Evolutionary conservation across 78 protist species (phyloP).

Genomic region (Dictyostelium brefeldianum): DNA sequence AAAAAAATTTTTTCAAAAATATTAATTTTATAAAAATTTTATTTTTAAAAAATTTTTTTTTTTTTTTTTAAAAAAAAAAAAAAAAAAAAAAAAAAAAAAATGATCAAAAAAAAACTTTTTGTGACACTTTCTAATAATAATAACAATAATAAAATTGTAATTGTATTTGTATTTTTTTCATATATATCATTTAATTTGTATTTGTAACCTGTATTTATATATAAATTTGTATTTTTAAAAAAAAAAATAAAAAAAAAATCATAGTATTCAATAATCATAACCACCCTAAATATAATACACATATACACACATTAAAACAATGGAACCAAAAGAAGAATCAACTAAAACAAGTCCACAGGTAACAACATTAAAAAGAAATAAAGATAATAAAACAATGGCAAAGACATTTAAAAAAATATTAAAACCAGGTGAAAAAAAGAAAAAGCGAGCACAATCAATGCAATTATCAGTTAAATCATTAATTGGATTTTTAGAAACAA

Average conservation of each 20-base stretch:
- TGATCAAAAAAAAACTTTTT: not conserved
- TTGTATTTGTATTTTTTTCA: too few species aligned
- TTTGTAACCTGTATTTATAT: too few species aligned
- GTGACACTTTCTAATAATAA: too few species aligned
- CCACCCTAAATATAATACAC: too few species aligned
- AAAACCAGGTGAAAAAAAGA: slow-evolving; percentile 63
- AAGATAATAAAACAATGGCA: slow-evolving; percentile 34
- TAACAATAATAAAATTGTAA: too few species aligned
- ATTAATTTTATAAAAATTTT: too few species aligned
- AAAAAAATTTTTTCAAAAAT: too few species aligned
- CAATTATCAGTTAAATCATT: slow-evolving; percentile 37
- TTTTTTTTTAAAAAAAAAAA: not conserved
- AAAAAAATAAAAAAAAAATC: not conserved
- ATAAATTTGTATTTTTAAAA: not conserved
- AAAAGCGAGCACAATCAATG: slow-evolving; percentile 13
- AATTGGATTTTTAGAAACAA: slow-evolving; percentile 1
- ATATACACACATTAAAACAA: not conserved
- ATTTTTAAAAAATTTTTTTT: not conserved
- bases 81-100: not conserved
- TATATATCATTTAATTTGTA: too few species aligned
- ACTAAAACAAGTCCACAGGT: not conserved
- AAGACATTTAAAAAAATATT: slow-evolving; percentile 64
- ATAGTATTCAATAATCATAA: not conserved
- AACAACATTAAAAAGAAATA: slow-evolving; percentile 18
- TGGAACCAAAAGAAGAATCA: slow-evolving; percentile 23